Base-by-base conservation (phyloP, 2,329 filamentous ascomycete species). In the Aspergillus intermedius region DNA sequence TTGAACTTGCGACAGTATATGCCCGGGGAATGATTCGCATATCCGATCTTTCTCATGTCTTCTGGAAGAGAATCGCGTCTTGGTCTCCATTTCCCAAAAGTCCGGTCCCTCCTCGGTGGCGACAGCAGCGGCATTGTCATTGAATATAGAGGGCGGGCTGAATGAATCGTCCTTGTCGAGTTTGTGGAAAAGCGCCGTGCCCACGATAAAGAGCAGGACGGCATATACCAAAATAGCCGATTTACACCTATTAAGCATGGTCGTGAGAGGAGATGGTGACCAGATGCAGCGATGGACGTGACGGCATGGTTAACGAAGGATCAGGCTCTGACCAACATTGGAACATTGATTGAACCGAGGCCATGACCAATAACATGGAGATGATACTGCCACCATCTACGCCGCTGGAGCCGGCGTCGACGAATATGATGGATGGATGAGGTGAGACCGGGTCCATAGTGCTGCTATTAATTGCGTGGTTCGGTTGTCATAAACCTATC, bases 1-100 rank as follows among this genome's bases (percentile, higher is more conserved):
- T 56, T 76, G 73, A 32, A 76, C 61, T 42, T 68, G 64, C 6
- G 64, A 59, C n/a, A 76, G 63, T 17, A 71, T 57, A 44, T 70
- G 54, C 13, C 58, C 58, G 19, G 74, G 42, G 62, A 73, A 49
- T 2, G 51, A 43, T 28, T 56, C 51, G 50, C 59, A 61, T 34
- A 54, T 46, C 1, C 48, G 43, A 4, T 48, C 51, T 1, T 50
- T 43, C 7, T 41, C 13, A 41, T 40, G 15, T 22, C n/a, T 32
- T 39, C 10, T 5, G n/a, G 30, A 47, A 4, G 41, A 40, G 35
- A 60, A 60, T 8, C 52, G 52, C 2, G 56, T 53, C 28, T 46
- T 50, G 1, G 58, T 60, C 28, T 60, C 56, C 58, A 57, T 60
- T 3, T 53, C 54, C 57, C 56, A 60, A 22, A 50, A 54, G 32